Base-by-base conservation (phyloP, 345 rosid genomes). In the Anacardium occidentale region DNA sequence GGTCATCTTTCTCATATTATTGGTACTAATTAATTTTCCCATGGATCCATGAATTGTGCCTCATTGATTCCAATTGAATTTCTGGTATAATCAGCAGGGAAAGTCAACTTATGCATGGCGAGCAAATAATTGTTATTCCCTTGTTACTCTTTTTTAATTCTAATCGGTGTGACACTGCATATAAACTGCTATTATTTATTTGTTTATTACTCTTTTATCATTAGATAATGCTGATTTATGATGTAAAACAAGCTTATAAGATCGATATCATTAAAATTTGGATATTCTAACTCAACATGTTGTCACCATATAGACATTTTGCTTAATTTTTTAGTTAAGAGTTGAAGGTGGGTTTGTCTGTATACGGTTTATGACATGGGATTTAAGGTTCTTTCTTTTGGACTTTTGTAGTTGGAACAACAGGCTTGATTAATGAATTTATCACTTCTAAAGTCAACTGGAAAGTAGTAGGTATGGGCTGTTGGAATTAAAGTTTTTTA, bases 381-480 rank as follows among this genome's bases (percentile, higher is more conserved):
- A n/a, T n/a, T n/a, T n/a, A n/a, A n/a, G n/a, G 32, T 32, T 64
- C n/a, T 45, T 64, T 17, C 68, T 20, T 55, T 55, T 25, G 37
- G 7, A 57, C 1, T 11, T 25, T 57, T 12, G 14, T 32, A 5
- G 20, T 12, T 2, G 1, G 22, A 47, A 34, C 65, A 18, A 8
- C 34, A 52, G 0, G 53, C 63, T 21, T 14, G 13, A 57, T 69
- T 56, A 18, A 42, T 14, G 22, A 42, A 0, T 1, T 57, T 44
- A 17, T 57, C 21, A 9, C 1, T 56, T 0, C 15, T 24, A 57
- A 56, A 24, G 55, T 69, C 64, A 44, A 69, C 64, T 45, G 17
- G 9, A 44, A 18, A 56, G 17, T 12, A 40, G 14, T 4, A 45
- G 21, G 17, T 15, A 1, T 48, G 53, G 53, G 29, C 59, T 20